Conservation (phyloP, 2,329 filamentous ascomycete species). For the Sporothrix pseudoabietina region DNA sequence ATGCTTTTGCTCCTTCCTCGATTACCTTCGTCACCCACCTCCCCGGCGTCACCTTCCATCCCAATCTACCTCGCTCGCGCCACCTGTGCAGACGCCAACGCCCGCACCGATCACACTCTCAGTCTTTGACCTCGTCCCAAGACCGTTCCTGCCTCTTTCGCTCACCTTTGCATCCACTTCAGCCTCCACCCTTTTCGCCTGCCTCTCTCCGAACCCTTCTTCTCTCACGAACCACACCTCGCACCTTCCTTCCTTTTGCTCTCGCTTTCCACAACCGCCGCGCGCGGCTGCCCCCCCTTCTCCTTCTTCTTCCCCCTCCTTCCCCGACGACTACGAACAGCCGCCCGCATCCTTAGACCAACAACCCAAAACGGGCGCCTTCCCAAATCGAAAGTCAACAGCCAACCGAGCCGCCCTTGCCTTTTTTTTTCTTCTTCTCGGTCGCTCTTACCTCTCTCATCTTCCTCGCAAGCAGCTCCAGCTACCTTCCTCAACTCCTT, state of each 20-base stretch:
- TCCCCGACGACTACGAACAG: constrained; percentile 18
- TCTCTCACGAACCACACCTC: background rate
- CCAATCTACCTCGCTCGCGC: constrained; percentile 29
- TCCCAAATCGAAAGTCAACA: constrained; percentile 6
- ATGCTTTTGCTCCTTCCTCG: constrained; percentile 24
- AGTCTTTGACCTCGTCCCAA: constrained; percentile 1
- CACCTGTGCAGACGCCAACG: constrained; percentile 25
- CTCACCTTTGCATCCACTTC: constrained; percentile 20
- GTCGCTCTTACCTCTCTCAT: background rate
- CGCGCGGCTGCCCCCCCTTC: background rate
- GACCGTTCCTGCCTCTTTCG: constrained; percentile 3
- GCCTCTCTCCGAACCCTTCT: background rate
- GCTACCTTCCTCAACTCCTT: background rate
- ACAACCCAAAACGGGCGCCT: constrained; percentile 18
- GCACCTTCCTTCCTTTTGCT: background rate
- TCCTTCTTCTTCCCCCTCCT: background rate
- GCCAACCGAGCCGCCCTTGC: constrained; percentile 23
- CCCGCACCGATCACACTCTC: constrained; percentile 25
- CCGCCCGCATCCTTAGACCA: constrained; percentile 5
- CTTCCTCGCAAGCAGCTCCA: background rate
- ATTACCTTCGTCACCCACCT: constrained; percentile 25
- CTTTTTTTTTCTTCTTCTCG: background rate
- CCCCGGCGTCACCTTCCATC: constrained; percentile 29
- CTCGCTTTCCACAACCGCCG: background rate
- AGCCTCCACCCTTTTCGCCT: constrained; percentile 2